Evolutionary conservation across 2,329 filamentous ascomycete genomes (phyloP).

Genomic region (Colletotrichum lini): DNA sequence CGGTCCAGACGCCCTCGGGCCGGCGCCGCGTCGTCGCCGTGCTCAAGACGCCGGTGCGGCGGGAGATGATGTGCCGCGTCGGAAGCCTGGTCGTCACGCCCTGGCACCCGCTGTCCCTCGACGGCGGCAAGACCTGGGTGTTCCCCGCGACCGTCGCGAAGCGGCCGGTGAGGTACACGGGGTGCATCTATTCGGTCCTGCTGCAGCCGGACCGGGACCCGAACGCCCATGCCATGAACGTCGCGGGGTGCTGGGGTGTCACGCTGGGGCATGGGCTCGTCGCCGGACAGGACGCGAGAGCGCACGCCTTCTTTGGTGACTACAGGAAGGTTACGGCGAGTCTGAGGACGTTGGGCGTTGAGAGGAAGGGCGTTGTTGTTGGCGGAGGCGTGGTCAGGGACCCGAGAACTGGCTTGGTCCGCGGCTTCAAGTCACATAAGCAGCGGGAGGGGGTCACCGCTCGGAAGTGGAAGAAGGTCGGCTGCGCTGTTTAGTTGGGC

Average conservation of each 20-base stretch:
- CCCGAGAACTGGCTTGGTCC: conserved; percentile 55
- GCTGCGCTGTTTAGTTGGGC: background rate
- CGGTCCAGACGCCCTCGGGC: conserved; percentile 66
- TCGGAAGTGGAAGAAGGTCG: background rate
- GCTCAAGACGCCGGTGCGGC: conserved; percentile 62
- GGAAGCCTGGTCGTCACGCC: conserved; percentile 67
- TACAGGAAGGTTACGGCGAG: conserved; percentile 59
- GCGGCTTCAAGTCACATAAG: conserved; percentile 46
- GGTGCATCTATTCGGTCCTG: conserved; percentile 70
- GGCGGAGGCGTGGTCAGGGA: conserved; percentile 60
- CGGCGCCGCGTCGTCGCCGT: conserved; percentile 64
- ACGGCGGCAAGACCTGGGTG: conserved; percentile 56
- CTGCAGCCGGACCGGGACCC: conserved; percentile 61
- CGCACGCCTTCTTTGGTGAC: conserved; percentile 69
- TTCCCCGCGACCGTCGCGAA: conserved; percentile 61
- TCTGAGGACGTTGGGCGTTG: conserved; percentile 52
- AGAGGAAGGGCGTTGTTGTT: conserved; percentile 58
- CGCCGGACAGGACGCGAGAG: conserved; percentile 57
- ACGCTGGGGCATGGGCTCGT: conserved; percentile 71
- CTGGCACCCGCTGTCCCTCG: conserved; percentile 69
- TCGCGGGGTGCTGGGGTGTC: conserved; percentile 66
- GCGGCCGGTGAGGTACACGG: conserved; percentile 59
- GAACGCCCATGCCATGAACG: conserved; percentile 65
- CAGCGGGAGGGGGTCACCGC: no score
- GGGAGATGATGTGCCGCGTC: conserved; percentile 61